Conservation (phyloP, 1,139 yeast genomes). For the Yamadazyma trypodendri region DNA sequence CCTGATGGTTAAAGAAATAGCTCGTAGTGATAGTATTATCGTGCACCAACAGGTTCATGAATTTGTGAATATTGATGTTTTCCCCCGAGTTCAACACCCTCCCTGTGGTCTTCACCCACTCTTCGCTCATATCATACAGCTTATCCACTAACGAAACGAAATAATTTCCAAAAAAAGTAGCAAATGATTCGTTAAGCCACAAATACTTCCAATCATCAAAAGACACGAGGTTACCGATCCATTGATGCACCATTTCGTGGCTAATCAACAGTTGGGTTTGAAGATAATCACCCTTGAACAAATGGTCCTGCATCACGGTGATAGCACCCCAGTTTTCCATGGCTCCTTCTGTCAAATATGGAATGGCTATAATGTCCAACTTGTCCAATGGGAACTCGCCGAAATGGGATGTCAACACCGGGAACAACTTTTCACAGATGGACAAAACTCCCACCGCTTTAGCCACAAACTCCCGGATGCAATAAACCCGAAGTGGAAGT, state of each 20-base stretch:
- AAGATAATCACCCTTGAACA: conserved; percentile 19
- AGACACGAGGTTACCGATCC: conserved; percentile 68
- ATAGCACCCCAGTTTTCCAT: conserved; percentile 79
- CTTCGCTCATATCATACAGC: conserved; percentile 21
- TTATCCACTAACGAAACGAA: conserved; percentile 30
- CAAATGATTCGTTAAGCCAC: conserved; percentile 77
- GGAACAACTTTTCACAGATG: conserved; percentile 45
- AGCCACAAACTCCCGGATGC: conserved; percentile 45
- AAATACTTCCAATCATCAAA: conserved; percentile 66
- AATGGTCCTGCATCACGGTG: conserved; percentile 45
- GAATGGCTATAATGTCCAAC: conserved; percentile 63
- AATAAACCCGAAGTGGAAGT: conserved; percentile 51
- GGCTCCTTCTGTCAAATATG: conserved; percentile 71
- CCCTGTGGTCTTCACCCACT: conserved; percentile 36
- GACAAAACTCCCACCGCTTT: conserved; percentile 47
- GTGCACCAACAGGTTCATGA: conserved; percentile 23
- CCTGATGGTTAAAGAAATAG: conserved; percentile 47
- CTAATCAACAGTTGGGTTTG: conserved; percentile 57
- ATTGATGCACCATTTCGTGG: conserved; percentile 75
- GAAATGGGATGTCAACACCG: conserved; percentile 43
- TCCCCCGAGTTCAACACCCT: conserved; percentile 40
- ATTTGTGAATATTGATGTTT: conserved; percentile 21
- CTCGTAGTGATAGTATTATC: conserved; percentile 22
- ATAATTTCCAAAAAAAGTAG: conserved; percentile 63
- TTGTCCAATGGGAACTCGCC: conserved; percentile 57